Percentiles rank a stretch among this genome's conserved stretches.
phyloP scores from a whole-genome alignment of 73 alveolate species.

The Durusdinium trenchii region DNA sequence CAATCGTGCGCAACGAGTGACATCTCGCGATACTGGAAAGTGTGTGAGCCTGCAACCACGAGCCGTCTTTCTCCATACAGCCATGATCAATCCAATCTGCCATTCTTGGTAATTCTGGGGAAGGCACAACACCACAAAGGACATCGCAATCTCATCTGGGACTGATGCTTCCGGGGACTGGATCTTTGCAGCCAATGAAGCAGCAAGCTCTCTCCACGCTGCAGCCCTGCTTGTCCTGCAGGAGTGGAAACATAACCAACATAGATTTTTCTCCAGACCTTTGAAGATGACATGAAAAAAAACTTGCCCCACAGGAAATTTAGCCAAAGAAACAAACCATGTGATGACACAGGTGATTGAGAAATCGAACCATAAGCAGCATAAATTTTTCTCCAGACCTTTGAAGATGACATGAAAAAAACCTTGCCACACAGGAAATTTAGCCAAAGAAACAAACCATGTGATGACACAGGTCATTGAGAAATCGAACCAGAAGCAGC shows the following conservation, averaged over 20 bases:
- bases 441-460: not conserved
- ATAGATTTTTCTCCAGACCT: not conserved
- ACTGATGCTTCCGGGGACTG: not conserved
- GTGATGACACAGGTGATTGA: not conserved
- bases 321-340: not conserved
- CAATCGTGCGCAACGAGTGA: not conserved
- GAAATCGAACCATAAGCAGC: no score
- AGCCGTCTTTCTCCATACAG: not conserved
- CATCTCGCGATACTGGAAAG: not conserved
- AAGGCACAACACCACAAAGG: not conserved
- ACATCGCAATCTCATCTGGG: not conserved
- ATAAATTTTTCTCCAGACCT: not conserved
- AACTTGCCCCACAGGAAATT: not conserved
- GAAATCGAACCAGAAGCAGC: no score
- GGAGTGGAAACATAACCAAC: not conserved
- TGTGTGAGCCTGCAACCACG: not conserved
- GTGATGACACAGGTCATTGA: not conserved
- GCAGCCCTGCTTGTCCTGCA: slow-evolving; percentile 26
- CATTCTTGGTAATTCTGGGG: not conserved
- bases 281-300: not conserved
- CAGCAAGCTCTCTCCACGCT: not conserved
- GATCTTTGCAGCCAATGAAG: not conserved
- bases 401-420: not conserved
- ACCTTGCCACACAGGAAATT: not conserved
- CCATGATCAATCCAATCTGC: not conserved